These are phyloP conservation scores for Protomyces arabidopsidicola DNA, from an alignment of 1,139 yeast species.

Conservation along the genomic window DNA sequence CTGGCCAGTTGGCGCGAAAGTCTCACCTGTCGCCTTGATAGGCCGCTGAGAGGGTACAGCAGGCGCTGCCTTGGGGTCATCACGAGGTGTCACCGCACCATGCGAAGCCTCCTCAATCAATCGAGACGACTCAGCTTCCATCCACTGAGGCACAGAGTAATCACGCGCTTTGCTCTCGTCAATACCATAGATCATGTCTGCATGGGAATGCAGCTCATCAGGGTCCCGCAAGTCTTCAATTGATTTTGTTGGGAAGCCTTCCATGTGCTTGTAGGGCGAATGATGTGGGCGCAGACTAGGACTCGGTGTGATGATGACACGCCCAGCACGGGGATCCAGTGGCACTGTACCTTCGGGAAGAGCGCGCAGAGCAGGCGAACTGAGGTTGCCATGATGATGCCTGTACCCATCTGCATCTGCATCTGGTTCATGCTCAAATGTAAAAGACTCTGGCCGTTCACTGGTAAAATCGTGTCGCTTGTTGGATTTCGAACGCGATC, in stretches of 20 bases:
- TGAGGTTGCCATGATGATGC: conserved; percentile 17
- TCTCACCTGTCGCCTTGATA: conserved; percentile 21
- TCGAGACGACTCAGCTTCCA: conserved; percentile 15
- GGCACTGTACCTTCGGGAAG: conserved; percentile 22
- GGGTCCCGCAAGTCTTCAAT: conserved; percentile 25
- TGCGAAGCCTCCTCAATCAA: conserved; percentile 24
- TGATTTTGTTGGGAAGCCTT: conserved; percentile 19
- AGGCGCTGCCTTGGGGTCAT: background rate
- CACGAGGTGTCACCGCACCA: background rate
- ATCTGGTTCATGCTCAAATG: conserved; percentile 25
- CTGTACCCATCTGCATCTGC: conserved; percentile 20
- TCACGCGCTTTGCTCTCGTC: conserved; percentile 21
- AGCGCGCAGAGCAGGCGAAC: conserved; percentile 20
- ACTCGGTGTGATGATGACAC: conserved; percentile 23
- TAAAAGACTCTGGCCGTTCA: conserved; percentile 7
- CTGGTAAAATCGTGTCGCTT: background rate
- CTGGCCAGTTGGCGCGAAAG: conserved; percentile 13
- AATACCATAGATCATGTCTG: conserved; percentile 24
- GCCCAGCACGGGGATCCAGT: conserved; percentile 20
- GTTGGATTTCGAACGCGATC: background rate
- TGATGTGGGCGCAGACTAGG: conserved; percentile 19
- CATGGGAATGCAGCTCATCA: conserved; percentile 21
- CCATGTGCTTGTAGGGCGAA: conserved; percentile 15
- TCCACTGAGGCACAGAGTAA: conserved; percentile 24
- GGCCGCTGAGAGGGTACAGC: conserved; percentile 16